Percentiles rank a stretch among this genome's conserved stretches.
These are phyloP conservation scores for Pythium apleroticum DNA, from an alignment of 352 stramenopile species.

Conservation along the genomic window DNA sequence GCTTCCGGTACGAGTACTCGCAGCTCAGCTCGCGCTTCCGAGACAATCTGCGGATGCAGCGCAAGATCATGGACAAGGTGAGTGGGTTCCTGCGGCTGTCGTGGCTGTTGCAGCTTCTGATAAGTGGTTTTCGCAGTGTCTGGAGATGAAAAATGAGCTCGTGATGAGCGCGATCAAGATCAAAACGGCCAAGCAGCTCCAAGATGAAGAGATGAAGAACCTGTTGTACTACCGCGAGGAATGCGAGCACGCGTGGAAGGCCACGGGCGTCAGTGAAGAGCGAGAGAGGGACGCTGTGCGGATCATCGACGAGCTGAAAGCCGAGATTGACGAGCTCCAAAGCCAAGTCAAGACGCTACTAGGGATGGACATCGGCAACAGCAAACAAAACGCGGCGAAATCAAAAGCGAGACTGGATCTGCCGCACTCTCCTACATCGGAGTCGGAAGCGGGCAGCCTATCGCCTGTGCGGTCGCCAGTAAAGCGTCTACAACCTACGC, in stretches of 20 bases:
- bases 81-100: no score
- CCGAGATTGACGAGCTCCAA: conserved; percentile 55
- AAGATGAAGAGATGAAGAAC: conserved; percentile 71
- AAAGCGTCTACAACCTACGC: neutral
- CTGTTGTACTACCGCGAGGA: conserved; percentile 74
- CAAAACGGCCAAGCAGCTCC: conserved; percentile 56
- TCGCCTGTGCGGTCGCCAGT: conserved; percentile 15
- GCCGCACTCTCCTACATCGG: neutral
- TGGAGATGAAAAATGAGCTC: conserved; percentile 72
- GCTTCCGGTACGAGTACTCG: conserved; percentile 65
- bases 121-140: conserved; percentile 39
- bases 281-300: conserved; percentile 57
- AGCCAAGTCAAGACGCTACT: conserved; percentile 50
- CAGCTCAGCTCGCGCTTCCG: conserved; percentile 54
- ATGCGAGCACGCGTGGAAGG: conserved; percentile 67
- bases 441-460: neutral
- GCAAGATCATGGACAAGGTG: conserved; percentile 61
- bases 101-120: no score
- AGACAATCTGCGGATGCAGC: conserved; percentile 51
- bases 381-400: neutral
- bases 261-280: conserved; percentile 52
- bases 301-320: conserved; percentile 71
- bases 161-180: conserved; percentile 55
- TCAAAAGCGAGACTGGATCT: neutral
- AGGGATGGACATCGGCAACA: neutral